Conservation (phyloP, 1,139 yeast species). For the Yamadazyma atlantica region DNA sequence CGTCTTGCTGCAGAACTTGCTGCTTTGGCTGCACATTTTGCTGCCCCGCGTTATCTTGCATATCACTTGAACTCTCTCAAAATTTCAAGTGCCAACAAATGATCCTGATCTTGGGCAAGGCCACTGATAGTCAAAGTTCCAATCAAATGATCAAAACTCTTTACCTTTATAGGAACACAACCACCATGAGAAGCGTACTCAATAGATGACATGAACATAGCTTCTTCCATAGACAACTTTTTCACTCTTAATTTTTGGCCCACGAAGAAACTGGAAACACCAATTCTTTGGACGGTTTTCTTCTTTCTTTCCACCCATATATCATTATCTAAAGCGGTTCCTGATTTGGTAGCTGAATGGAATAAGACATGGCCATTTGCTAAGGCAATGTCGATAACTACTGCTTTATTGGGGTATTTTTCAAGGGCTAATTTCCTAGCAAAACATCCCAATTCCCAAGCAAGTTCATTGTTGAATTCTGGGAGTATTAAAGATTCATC, state of each 20-base stretch:
- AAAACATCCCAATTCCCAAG: constrained; percentile 37
- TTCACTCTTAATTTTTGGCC: constrained; percentile 46
- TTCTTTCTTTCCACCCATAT: constrained; percentile 58
- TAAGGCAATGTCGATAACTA: constrained; percentile 52
- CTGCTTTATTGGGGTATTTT: constrained; percentile 26
- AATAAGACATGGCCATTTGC: constrained; percentile 52
- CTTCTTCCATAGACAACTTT: constrained; percentile 32
- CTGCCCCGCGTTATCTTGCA: no score
- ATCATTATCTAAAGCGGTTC: constrained; percentile 53
- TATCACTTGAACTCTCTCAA: constrained; percentile 12
- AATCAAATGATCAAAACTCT: constrained; percentile 43
- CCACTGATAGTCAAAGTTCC: constrained; percentile 65
- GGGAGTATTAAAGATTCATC: constrained; percentile 19
- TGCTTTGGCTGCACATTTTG: no score
- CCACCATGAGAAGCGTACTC: constrained; percentile 68
- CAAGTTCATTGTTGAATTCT: constrained; percentile 28
- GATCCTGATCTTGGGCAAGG: constrained; percentile 49
- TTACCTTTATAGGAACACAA: constrained; percentile 53
- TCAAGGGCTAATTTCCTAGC: constrained; percentile 29
- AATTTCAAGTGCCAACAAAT: constrained; percentile 34
- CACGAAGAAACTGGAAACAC: constrained; percentile 52
- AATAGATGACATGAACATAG: constrained; percentile 38
- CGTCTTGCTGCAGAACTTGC: no score
- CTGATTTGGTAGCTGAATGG: constrained; percentile 46
- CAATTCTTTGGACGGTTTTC: constrained; percentile 51